Evolutionary conservation across 2,329 filamentous ascomycete genomes (phyloP).

Genomic region (Alternaria novae-zelandiae): DNA sequence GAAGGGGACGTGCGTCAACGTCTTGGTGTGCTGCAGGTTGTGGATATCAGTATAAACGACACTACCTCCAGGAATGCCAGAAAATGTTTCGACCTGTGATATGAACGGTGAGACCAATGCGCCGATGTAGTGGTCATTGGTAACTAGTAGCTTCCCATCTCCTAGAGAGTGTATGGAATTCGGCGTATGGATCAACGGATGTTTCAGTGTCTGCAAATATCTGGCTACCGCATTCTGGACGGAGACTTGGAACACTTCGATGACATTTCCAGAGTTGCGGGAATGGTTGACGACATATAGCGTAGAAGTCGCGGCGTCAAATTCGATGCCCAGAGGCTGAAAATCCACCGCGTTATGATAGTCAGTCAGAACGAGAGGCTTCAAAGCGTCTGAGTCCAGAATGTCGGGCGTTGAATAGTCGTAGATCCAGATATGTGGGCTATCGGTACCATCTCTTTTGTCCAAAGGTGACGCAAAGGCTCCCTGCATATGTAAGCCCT

Average conservation of each 20-base stretch:
- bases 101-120: slow-evolving; percentile 32
- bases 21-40: slow-evolving; percentile 13
- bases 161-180: slow-evolving; percentile 50
- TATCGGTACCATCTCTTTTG: slow-evolving; percentile 17
- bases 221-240: slow-evolving; percentile 28
- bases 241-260: slow-evolving; percentile 44
- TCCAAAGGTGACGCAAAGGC: slow-evolving; percentile 27
- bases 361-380: slow-evolving; percentile 32
- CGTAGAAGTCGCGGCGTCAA: slow-evolving; percentile 40
- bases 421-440: slow-evolving; percentile 49
- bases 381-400: slow-evolving; percentile 25
- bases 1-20: slow-evolving; percentile 47
- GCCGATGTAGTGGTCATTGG: slow-evolving; percentile 53
- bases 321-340: slow-evolving; percentile 53
- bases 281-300: slow-evolving; percentile 53
- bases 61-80: slow-evolving; percentile 44
- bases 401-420: slow-evolving; percentile 40
- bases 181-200: slow-evolving; percentile 45
- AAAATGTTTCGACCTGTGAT: slow-evolving; percentile 49
- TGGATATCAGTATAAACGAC: slow-evolving; percentile 46
- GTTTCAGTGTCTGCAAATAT: slow-evolving; percentile 38
- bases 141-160: slow-evolving; percentile 44
- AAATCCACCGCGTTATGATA: slow-evolving; percentile 41
- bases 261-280: slow-evolving; percentile 30
- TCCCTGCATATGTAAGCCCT: slow-evolving; percentile 25